These are phyloP conservation scores for Dactylorhiza incarnata DNA, from an alignment of 106 monocot species.

Conservation along the genomic window DNA sequence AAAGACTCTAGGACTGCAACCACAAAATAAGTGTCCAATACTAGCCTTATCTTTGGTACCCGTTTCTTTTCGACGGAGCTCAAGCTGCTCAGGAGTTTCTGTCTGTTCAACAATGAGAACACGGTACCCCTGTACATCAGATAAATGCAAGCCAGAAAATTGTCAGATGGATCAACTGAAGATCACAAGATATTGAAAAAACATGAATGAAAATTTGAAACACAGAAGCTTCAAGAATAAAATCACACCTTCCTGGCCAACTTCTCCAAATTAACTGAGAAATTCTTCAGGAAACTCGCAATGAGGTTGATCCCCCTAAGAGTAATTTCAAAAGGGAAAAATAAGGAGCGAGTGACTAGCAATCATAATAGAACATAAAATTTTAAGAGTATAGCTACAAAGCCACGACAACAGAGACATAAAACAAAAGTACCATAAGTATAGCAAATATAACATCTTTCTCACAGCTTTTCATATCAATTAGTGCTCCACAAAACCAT, in stretches of 20 bases:
- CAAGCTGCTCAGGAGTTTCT: constrained; percentile 94
- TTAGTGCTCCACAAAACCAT: background rate
- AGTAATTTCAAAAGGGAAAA: background rate
- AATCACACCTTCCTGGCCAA: constrained; percentile 70
- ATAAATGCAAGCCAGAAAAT: background rate
- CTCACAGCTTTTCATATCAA: background rate
- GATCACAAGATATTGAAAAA: background rate
- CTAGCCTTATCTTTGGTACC: constrained; percentile 89
- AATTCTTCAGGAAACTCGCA: constrained; percentile 99
- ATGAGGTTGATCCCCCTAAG: constrained; percentile 94
- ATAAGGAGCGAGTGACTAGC: background rate
- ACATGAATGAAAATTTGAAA: background rate
- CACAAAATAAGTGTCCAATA: background rate
- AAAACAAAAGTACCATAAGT: background rate
- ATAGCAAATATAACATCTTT: background rate
- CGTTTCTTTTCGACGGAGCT: constrained; percentile 81
- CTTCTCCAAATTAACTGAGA: constrained; percentile 81
- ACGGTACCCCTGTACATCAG: constrained; percentile 56
- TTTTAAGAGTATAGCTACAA: background rate
- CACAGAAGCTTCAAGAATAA: background rate
- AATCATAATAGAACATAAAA: background rate
- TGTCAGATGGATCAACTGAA: background rate
- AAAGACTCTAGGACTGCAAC: background rate
- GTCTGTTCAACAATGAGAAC: constrained; percentile 93
- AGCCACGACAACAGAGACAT: background rate